Evolutionary conservation across 495 filamentous ascomycete species (phyloP), one percentile per base, ranked within the genome.

Genomic region (Clohesyomyces aquaticus): DNA sequence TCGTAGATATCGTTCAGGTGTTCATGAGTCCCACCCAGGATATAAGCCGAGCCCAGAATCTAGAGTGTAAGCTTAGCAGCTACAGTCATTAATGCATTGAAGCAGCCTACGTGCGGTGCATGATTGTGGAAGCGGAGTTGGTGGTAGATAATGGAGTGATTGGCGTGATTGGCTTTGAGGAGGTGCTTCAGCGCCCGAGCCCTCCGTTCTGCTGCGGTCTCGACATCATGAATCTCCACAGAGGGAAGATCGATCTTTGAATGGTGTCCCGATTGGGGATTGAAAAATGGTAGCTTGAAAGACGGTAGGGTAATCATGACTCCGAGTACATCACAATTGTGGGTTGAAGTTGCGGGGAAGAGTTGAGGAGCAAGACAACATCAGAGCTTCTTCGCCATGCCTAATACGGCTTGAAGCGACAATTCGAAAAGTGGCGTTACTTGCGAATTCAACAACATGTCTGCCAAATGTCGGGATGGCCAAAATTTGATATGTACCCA

Each of bases 101-200:
- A 48, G 16, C 45, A 25, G 76, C 83, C 41, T 71, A 93, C 86
- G 79, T 98, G 93, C 27, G 90, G 84, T 52, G 86, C 77, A 76
- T 98, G 92, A 71, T 97, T 98, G 77, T 96, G 89, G 73, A 88
- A 96, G 63, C 83, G 77, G 11, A 90, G 80, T 50, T 89, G 70
- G 70, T 94, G 81, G 71, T 88, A 96, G 55, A 97, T 72, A 54
- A 98, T 87, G 25, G 90, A 82, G 76, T 96, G 80, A 68, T 95
- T 96, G 32, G 87, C 85, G 79, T 99, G 95, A 74, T 99, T 98
- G 25, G 93, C 85, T 68, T 87, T 87, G 32, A 99, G 71, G 14
- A 98, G 80, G 73, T 98, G 91, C 74, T 94, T 96, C 55, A 99
- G 80, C 3, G 90, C 90, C 61, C 93, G 77, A 11, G 89, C 85